These are phyloP conservation scores for Leccinum solheimii DNA, from an alignment of 1,284 basidiomycete species.

Conservation along the genomic window DNA sequence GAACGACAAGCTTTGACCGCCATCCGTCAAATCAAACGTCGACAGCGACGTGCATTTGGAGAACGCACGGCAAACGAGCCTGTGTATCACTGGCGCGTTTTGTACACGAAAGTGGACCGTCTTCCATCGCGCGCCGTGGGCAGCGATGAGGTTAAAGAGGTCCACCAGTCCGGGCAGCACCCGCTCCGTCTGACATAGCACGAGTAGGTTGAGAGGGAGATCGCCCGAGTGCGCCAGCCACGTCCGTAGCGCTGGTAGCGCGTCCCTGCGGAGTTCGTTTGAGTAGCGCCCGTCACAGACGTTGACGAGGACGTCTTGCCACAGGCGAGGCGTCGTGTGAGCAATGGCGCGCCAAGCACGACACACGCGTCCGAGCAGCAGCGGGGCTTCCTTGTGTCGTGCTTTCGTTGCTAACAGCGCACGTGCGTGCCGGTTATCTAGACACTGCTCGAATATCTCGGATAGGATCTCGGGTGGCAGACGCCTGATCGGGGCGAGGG, in stretches of 20 bases:
- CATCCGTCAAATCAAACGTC: conserved; percentile 25
- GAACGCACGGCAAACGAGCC: conserved; percentile 14
- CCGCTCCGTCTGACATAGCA: conserved; percentile 25
- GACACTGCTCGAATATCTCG: conserved; percentile 28
- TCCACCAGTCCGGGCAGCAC: conserved; percentile 24
- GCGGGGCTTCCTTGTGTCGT: conserved; percentile 16
- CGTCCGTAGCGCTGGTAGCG: conserved; percentile 19
- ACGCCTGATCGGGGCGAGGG: conserved; percentile 27
- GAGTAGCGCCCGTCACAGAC: conserved; percentile 29
- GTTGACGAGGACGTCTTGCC: conserved; percentile 22
- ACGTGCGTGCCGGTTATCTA: conserved; percentile 1
- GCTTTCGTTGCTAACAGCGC: neutral
- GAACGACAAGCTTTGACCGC: conserved; percentile 18
- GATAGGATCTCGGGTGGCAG: conserved; percentile 30
- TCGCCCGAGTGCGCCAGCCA: conserved; percentile 28
- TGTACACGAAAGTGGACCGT: conserved; percentile 23
- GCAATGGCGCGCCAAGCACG: conserved; percentile 24
- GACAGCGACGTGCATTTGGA: conserved; percentile 17
- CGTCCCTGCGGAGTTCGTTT: conserved; percentile 21
- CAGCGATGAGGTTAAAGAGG: conserved; percentile 21
- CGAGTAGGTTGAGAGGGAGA: conserved; percentile 23
- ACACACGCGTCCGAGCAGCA: conserved; percentile 30
- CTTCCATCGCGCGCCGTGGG: conserved; percentile 24
- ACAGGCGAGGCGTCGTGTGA: conserved; percentile 23
- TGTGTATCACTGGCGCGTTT: conserved; percentile 20